Percentiles rank a stretch among this genome's conserved stretches.
Conservation (phyloP, 2,329 filamentous ascomycete genomes). For the Fusarium graminum region DNA sequence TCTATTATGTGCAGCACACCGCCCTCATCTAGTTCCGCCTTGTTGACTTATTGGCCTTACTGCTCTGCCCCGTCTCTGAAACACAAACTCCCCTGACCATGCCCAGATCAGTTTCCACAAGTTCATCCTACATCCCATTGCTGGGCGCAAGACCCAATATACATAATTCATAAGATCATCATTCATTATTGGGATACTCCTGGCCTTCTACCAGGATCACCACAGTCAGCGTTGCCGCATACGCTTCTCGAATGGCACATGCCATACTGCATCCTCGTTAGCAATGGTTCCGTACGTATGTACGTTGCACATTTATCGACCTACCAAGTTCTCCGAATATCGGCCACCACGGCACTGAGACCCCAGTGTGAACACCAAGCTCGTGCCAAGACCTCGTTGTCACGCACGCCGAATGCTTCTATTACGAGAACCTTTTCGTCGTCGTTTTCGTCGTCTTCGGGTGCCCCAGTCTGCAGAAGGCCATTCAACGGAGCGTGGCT, state of each 20-base stretch:
- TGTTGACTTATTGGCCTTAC: not conserved
- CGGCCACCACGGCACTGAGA: slow-evolving; percentile 76
- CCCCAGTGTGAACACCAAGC: slow-evolving; percentile 85
- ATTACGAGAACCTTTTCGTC: slow-evolving; percentile 77
- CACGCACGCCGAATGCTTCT: slow-evolving; percentile 78
- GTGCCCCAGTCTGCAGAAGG: slow-evolving; percentile 32
- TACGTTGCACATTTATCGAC: slow-evolving; percentile 47
- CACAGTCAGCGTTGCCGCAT: slow-evolving; percentile 78
- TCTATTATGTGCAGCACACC: slow-evolving; percentile 23
- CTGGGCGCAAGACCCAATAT: slow-evolving; percentile 22
- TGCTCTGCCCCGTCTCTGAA: slow-evolving; percentile 20
- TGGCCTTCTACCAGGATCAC: slow-evolving; percentile 74
- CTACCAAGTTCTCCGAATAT: slow-evolving; percentile 76
- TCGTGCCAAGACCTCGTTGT: slow-evolving; percentile 81
- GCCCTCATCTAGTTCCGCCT: slow-evolving; percentile 19
- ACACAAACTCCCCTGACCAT: slow-evolving; percentile 28
- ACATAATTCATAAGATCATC: slow-evolving; percentile 48
- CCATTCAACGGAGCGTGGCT: slow-evolving; percentile 27
- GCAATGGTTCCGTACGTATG: slow-evolving; percentile 2
- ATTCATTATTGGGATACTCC: slow-evolving; percentile 59
- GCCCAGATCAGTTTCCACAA: slow-evolving; percentile 19
- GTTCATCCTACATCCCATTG: slow-evolving; percentile 23
- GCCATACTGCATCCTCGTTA: slow-evolving; percentile 66
- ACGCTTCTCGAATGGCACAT: slow-evolving; percentile 81
- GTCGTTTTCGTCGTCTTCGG: slow-evolving; percentile 61